Conservation (phyloP, 352 stramenopile genomes). For the Pythium angustatum region DNA sequence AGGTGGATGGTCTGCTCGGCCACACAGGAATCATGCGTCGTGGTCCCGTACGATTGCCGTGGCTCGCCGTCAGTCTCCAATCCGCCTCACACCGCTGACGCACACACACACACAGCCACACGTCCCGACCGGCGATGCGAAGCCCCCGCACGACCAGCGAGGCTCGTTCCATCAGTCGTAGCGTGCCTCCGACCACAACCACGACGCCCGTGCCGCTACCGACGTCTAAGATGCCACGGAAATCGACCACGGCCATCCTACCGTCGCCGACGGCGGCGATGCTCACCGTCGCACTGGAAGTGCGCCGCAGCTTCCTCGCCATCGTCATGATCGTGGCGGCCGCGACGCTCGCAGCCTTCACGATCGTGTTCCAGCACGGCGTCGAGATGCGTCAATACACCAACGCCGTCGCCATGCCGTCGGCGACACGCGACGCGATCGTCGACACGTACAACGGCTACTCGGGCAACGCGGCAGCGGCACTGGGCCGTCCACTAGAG, state of each 20-base stretch:
- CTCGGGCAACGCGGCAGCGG: slow-evolving; percentile 3
- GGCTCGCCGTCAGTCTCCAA: too few relatives aligned
- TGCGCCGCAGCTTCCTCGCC: neutral
- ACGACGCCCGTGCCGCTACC: neutral
- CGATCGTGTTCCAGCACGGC: neutral
- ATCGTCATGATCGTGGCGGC: neutral
- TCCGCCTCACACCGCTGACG: too few relatives aligned
- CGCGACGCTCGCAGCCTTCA: neutral
- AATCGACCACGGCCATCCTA: neutral
- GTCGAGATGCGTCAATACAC: neutral
- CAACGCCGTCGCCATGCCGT: neutral
- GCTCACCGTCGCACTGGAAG: neutral
- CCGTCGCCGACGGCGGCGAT: neutral
- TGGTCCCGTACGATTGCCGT: too few relatives aligned
- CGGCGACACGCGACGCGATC: neutral
- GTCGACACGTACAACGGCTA: slow-evolving; percentile 12
- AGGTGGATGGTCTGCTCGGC: too few relatives aligned
- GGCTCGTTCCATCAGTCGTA: too few relatives aligned
- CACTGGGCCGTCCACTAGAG: slow-evolving; percentile 1
- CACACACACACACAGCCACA: too few relatives aligned
- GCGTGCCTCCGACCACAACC: too few relatives aligned
- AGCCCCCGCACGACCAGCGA: too few relatives aligned
- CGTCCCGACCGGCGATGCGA: too few relatives aligned
- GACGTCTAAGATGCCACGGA: too few relatives aligned
- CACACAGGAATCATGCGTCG: too few relatives aligned